phyloP scores from a whole-genome alignment of 495 filamentous ascomycete genomes.

The Penicillium nucicola region DNA sequence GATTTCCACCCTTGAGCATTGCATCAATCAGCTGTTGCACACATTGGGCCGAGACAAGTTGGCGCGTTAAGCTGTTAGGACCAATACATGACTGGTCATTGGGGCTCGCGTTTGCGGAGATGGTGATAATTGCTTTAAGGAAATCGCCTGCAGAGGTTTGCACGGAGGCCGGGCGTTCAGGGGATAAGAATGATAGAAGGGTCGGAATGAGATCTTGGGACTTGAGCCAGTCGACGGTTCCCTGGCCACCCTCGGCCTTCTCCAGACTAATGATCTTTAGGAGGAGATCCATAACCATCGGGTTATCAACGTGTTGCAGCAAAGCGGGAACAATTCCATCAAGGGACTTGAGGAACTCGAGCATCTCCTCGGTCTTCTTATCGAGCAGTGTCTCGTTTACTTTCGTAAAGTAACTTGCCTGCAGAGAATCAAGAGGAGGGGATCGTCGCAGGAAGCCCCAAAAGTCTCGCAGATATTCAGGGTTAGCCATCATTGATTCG shows the following conservation, averaged over 20 bases:
- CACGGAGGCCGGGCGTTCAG: conserved; percentile 76
- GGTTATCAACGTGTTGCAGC: conserved; percentile 92
- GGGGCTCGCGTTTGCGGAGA: conserved; percentile 96
- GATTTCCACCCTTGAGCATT: conserved; percentile 93
- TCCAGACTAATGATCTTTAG: conserved; percentile 97
- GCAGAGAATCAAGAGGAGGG: conserved; percentile 80
- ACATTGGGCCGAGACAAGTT: conserved; percentile 87
- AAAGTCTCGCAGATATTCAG: conserved; percentile 70
- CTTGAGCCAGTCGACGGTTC: conserved; percentile 97
- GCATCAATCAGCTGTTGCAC: conserved; percentile 77
- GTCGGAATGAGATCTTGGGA: conserved; percentile 84
- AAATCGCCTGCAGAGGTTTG: conserved; percentile 98
- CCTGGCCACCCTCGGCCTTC: conserved; percentile 84
- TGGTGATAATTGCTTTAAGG: conserved; percentile 97
- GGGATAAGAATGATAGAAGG: conserved; percentile 80
- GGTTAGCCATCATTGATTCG: conserved; percentile 86
- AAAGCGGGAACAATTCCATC: conserved; percentile 79
- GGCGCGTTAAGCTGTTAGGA: conserved; percentile 91
- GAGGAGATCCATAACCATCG: conserved; percentile 97
- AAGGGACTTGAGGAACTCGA: conserved; percentile 79
- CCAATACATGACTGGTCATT: conserved; percentile 98
- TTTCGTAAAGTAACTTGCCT: conserved; percentile 98
- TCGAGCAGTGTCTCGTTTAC: conserved; percentile 95
- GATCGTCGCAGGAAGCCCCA: conserved; percentile 84
- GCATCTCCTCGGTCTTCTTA: conserved; percentile 96